Conservation (phyloP, 257 asterid species). For the Ajuga chamaepitys region DNA sequence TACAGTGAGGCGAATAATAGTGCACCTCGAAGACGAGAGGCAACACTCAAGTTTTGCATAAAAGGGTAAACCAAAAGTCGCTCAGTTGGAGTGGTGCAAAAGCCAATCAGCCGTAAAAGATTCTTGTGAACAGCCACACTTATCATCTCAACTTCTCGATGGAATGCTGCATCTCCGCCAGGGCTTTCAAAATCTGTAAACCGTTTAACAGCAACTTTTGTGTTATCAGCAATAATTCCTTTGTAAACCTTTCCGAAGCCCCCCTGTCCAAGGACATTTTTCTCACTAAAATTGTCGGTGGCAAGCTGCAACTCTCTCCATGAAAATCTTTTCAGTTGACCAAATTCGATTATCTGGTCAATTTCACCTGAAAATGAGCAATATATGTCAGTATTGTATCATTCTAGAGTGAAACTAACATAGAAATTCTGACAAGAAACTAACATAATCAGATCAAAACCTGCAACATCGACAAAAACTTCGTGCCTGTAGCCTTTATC, state of each 20-base stretch:
- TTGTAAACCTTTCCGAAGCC: constrained; percentile 91
- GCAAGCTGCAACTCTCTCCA: constrained; percentile 91
- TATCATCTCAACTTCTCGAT: constrained; percentile 93
- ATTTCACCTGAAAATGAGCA: constrained; percentile 51
- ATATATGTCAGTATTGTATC: too few relatives aligned
- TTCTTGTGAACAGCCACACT: constrained; percentile 92
- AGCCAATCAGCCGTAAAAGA: constrained; percentile 73
- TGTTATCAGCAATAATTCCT: constrained; percentile 68
- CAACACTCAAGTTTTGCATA: constrained; percentile 89
- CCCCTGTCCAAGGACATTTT: constrained; percentile 84
- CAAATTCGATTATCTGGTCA: constrained; percentile 75
- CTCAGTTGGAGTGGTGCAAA: constrained; percentile 87
- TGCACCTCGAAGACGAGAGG: constrained; percentile 80
- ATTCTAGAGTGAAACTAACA: constrained; percentile 4
- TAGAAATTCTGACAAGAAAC: neutral
- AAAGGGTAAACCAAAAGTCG: constrained; percentile 83
- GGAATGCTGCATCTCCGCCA: constrained; percentile 85
- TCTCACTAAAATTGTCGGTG: constrained; percentile 64
- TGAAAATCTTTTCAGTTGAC: constrained; percentile 80
- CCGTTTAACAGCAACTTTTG: constrained; percentile 84
- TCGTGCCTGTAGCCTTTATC: constrained; percentile 44
- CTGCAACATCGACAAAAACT: constrained; percentile 81
- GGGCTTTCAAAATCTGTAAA: constrained; percentile 80
- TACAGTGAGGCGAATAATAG: neutral
- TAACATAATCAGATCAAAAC: constrained; percentile 23